These are phyloP conservation scores for Irpex rosettiformis DNA, from an alignment of 1,284 basidiomycete genomes.

Conservation along the genomic window DNA sequence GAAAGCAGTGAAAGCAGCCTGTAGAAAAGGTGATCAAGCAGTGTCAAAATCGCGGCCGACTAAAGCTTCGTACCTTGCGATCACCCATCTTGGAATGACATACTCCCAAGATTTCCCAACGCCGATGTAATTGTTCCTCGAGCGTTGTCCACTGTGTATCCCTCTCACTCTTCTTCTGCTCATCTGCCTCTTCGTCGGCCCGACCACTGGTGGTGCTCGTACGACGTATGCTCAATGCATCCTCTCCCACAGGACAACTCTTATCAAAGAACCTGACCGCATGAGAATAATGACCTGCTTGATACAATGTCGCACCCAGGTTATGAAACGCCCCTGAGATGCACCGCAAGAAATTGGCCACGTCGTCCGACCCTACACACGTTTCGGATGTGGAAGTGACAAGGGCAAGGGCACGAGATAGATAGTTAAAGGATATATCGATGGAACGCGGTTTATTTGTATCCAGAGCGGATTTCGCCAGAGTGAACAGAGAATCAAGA, in stretches of 20 bases:
- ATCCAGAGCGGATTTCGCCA: constrained; percentile 48
- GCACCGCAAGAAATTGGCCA: constrained; percentile 58
- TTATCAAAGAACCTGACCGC: constrained; percentile 64
- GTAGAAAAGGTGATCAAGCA: neutral
- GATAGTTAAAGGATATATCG: constrained; percentile 41
- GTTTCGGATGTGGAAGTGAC: neutral
- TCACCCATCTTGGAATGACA: constrained; percentile 74
- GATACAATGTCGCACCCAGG: constrained; percentile 60
- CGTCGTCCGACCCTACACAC: constrained; percentile 2
- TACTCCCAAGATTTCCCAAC: constrained; percentile 78
- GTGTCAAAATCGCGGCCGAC: neutral
- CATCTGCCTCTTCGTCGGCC: constrained; percentile 18
- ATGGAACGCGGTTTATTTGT: constrained; percentile 50
- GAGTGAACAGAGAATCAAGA: constrained; percentile 58
- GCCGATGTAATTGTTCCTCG: constrained; percentile 57
- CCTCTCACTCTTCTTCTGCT: constrained; percentile 29
- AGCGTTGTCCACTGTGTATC: constrained; percentile 50
- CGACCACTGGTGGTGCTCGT: no score
- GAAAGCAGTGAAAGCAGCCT: constrained; percentile 64
- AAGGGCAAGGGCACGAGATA: constrained; percentile 37
- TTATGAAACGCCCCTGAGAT: constrained; percentile 67
- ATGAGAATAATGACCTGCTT: constrained; percentile 52
- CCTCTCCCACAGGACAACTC: constrained; percentile 50
- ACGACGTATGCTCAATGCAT: constrained; percentile 34
- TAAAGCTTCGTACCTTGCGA: constrained; percentile 44